A percentile compares a stretch with the other conserved stretches of the same genome.
These are phyloP conservation scores for Apodospora peruviana DNA, from an alignment of 495 filamentous ascomycete genomes.

Conservation along the genomic window DNA sequence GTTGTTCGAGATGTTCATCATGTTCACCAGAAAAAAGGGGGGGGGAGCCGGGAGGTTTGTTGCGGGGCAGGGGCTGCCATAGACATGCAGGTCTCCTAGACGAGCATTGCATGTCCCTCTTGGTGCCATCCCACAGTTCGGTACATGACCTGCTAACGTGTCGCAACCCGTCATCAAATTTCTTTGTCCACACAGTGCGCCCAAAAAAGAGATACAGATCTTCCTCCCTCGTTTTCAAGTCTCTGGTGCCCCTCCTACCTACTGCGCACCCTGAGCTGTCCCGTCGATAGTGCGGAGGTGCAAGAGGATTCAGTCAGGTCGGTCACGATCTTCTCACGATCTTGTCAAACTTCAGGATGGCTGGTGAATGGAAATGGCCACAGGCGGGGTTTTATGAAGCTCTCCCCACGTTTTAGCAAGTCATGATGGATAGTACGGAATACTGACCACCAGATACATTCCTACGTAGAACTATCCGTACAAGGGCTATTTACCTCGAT, in stretches of 20 bases:
- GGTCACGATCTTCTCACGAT: too few species aligned
- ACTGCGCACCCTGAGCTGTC: not conserved
- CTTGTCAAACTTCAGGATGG: too few species aligned
- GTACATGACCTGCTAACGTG: constrained; percentile 7
- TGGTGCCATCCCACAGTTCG: not conserved
- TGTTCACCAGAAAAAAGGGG: constrained; percentile 8
- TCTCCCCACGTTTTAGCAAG: too few species aligned
- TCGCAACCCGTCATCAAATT: constrained; percentile 7
- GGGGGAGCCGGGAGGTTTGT: constrained; percentile 2
- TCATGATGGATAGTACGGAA: too few species aligned
- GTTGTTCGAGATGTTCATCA: constrained; percentile 14
- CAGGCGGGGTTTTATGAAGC: too few species aligned
- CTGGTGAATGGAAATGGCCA: too few species aligned
- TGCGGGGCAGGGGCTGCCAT: constrained; percentile 18
- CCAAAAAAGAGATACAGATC: constrained; percentile 9
- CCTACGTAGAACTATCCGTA: too few species aligned
- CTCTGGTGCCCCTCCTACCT: not conserved
- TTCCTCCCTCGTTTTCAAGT: not conserved
- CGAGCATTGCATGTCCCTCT: not conserved
- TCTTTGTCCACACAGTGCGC: constrained; percentile 7
- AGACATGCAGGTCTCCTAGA: not conserved
- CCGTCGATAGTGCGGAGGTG: too few species aligned
- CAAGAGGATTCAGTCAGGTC: too few species aligned
- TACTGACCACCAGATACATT: too few species aligned
- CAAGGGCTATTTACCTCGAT: too few species aligned